Evolutionary conservation across 192 early-diverging fungal genomes (phyloP), one percentile per base, ranked within the genome.

Genomic region (Backusella sp.): DNA sequence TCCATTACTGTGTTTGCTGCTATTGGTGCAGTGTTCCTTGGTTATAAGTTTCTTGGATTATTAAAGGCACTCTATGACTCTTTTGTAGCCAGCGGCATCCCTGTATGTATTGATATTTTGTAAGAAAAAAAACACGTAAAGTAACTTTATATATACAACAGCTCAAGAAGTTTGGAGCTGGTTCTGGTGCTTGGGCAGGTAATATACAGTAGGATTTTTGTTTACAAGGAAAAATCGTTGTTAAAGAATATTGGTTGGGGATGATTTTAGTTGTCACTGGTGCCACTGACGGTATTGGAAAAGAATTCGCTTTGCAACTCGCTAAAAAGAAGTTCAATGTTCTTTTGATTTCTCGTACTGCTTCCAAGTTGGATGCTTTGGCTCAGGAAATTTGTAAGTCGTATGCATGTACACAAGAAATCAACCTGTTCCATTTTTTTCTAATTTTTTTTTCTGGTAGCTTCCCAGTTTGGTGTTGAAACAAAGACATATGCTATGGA

Each of bases 261-360:
- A 32, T 65, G 1, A 14, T 37, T 34, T 53, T 76, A 89, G 92
- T 98, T 59, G 89, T 99, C 35, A 99, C 98, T 39, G 98, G 98
- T 67, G 96, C 95, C 36, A 96, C 96, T 17, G 98, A 97, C 81
- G 98, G 97, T 68, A 95, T 99, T 82, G 98, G 98, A 36, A 94
- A 92, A 73, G 95, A 97, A 82, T 95, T 96, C 73, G 96, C 96
- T n/a, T 77, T 90, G 56, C 95, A 99, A 83, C 85, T 99, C 37
- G 95, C 95, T 37, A 85, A 90, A 68, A 90, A 90, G 23, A 89
- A 89, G 77, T 90, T 96, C 87, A 97, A 97, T 77, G 59, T 98
- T 34, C 76, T 97, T 36, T 81, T 99, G 42, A 83, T 97, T 39
- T 92, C 95, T 62, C 92, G 98, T 68, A 95, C 91, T 49, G 79